Conservation (phyloP, 2,329 filamentous ascomycete species). For the Aotearoamyces nothofagi region DNA sequence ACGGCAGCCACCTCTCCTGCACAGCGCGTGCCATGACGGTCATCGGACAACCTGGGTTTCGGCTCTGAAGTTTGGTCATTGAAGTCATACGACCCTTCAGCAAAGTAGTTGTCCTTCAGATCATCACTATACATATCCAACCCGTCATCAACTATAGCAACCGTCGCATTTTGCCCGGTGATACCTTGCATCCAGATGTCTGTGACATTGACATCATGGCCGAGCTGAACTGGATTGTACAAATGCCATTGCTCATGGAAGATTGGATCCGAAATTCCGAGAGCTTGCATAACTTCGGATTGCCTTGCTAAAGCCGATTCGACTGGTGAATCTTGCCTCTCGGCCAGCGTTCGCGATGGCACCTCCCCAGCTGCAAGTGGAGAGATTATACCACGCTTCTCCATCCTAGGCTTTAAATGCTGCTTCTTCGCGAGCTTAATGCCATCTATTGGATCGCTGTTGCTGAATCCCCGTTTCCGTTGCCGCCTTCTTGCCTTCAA, state of each 20-base stretch:
- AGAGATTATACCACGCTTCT: slow-evolving; percentile 30
- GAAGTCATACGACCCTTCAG: slow-evolving; percentile 86
- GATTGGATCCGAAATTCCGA: slow-evolving; percentile 79
- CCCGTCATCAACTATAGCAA: slow-evolving; percentile 92
- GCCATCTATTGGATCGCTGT: slow-evolving; percentile 48
- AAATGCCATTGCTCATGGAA: slow-evolving; percentile 95
- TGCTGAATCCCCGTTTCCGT: slow-evolving; percentile 42
- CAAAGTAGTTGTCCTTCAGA: slow-evolving; percentile 85
- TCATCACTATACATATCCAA: slow-evolving; percentile 93
- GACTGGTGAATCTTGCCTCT: slow-evolving; percentile 9
- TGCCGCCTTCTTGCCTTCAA: slow-evolving; percentile 35
- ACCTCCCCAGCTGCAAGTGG: slow-evolving; percentile 8
- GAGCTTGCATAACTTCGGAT: slow-evolving; percentile 40
- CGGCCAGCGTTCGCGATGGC: slow-evolving; percentile 7
- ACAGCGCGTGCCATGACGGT: slow-evolving; percentile 84
- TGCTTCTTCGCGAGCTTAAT: slow-evolving; percentile 74
- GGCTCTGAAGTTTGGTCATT: slow-evolving; percentile 74
- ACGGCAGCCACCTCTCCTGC: slow-evolving; percentile 87
- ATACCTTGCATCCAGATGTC: slow-evolving; percentile 82
- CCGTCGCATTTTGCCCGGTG: slow-evolving; percentile 76
- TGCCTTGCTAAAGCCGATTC: slow-evolving; percentile 37
- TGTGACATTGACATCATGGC: slow-evolving; percentile 94
- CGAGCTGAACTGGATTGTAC: slow-evolving; percentile 63
- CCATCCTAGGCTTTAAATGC: slow-evolving; percentile 41
- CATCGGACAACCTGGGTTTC: slow-evolving; percentile 67